Evolutionary conservation across 495 filamentous ascomycete species (phyloP).

Genomic region (Hyphodiscus hymeniophilus): DNA sequence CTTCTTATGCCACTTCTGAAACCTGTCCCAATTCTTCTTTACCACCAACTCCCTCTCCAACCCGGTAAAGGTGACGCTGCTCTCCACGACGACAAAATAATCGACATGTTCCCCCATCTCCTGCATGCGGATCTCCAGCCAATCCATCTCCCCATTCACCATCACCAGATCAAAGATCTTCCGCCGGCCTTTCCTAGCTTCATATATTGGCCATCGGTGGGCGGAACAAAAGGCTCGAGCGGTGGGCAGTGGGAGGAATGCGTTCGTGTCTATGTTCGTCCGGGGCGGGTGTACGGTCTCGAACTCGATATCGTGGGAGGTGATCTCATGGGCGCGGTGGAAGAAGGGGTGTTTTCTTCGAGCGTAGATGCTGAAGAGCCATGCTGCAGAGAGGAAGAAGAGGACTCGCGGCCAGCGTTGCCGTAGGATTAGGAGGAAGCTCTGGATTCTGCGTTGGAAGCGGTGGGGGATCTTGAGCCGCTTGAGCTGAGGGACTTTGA

Average conservation of each 20-base stretch:
- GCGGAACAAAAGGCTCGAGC: background rate
- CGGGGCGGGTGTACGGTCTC: background rate
- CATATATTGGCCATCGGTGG: background rate
- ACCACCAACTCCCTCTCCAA: conserved; percentile 30
- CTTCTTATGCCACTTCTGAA: conserved; percentile 29
- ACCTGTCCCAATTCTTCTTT: conserved; percentile 30
- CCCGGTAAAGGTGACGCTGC: conserved; percentile 34
- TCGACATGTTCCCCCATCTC: conserved; percentile 30
- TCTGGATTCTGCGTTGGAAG: background rate
- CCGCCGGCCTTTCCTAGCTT: conserved; percentile 8
- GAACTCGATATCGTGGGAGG: background rate
- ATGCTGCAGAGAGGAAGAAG: background rate
- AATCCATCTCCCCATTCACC: conserved; percentile 37
- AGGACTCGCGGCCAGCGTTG: conserved; percentile 4
- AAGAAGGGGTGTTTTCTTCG: conserved; percentile 1
- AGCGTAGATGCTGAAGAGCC: background rate
- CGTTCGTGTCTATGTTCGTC: background rate
- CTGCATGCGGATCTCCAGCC: conserved; percentile 37
- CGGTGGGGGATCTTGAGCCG: too few relatives aligned
- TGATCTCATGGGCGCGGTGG: background rate
- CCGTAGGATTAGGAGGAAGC: background rate
- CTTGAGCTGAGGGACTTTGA: too few relatives aligned
- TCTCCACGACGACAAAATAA: conserved; percentile 43
- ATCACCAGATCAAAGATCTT: conserved; percentile 38
- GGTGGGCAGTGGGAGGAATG: background rate